These are phyloP conservation scores for Arthrobotrys megalospora DNA, from an alignment of 2,329 filamentous ascomycete species.

Conservation along the genomic window DNA sequence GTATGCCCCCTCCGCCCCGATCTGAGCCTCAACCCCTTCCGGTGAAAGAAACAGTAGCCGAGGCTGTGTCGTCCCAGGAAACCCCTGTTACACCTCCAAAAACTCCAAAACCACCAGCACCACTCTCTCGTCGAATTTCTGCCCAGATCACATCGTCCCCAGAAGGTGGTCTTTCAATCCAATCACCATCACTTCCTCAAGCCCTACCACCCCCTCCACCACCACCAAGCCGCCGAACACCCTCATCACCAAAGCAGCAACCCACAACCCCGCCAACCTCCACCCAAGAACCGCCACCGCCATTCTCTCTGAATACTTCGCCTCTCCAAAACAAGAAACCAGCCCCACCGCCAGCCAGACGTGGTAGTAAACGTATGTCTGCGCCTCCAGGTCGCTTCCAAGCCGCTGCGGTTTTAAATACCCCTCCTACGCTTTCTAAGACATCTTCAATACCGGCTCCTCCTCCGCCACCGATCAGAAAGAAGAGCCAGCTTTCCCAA, in stretches of 20 bases:
- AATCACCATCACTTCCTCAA: slow-evolving; percentile 34
- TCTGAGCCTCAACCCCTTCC: slow-evolving; percentile 26
- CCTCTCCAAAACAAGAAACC: slow-evolving; percentile 54
- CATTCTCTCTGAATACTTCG: slow-evolving; percentile 40
- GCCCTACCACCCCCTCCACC: slow-evolving; percentile 55
- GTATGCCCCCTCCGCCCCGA: slow-evolving; percentile 48
- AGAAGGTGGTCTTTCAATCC: slow-evolving; percentile 24
- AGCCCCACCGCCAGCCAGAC: slow-evolving; percentile 39
- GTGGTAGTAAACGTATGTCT: slow-evolving; percentile 56
- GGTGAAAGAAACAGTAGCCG: slow-evolving; percentile 26
- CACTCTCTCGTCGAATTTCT: slow-evolving; percentile 53
- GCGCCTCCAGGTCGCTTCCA: slow-evolving; percentile 46
- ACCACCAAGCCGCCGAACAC: slow-evolving; percentile 61
- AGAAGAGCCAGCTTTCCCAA: slow-evolving; percentile 52
- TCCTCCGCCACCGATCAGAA: slow-evolving; percentile 49
- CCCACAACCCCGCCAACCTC: slow-evolving; percentile 35
- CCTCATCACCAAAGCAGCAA: slow-evolving; percentile 40
- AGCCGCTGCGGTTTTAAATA: slow-evolving; percentile 29
- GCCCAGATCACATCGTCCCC: slow-evolving; percentile 25
- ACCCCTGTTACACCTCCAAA: slow-evolving; percentile 43
- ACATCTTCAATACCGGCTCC: slow-evolving; percentile 57
- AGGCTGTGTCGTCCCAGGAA: slow-evolving; percentile 18
- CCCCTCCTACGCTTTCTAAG: slow-evolving; percentile 61
- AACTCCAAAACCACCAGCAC: slow-evolving; percentile 48
- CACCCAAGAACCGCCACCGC: slow-evolving; percentile 34